Conservation (phyloP, 1,284 basidiomycete species). For the Porodaedalea pini region DNA sequence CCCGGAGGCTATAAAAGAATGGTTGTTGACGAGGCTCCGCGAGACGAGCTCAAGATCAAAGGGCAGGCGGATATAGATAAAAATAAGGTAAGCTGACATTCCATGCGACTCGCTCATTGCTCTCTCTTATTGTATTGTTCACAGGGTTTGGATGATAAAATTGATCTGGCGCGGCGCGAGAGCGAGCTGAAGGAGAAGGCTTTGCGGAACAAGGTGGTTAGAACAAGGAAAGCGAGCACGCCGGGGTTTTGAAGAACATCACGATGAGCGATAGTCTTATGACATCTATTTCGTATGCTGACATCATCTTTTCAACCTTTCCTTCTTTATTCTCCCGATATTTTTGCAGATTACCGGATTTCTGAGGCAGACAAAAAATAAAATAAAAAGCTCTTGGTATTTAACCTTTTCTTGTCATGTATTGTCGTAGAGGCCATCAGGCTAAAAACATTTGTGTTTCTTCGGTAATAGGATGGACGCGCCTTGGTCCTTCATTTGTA, state of each 20-base stretch:
- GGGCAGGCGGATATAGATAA: slow-evolving; percentile 59
- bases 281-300: slow-evolving; percentile 3
- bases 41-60: slow-evolving; percentile 64
- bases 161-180: slow-evolving; percentile 58
- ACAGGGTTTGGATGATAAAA: slow-evolving; percentile 19
- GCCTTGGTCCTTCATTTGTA: background rate
- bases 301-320: background rate
- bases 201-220: slow-evolving; percentile 75
- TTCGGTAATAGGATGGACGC: background rate
- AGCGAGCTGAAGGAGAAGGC: slow-evolving; percentile 75
- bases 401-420: slow-evolving; percentile 5
- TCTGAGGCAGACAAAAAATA: background rate
- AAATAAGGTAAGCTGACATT: slow-evolving; percentile 37
- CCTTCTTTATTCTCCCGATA: background rate
- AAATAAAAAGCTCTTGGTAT: slow-evolving; percentile 1
- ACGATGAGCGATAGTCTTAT: slow-evolving; percentile 4
- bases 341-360: background rate
- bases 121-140: slow-evolving; percentile 21
- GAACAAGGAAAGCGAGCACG: slow-evolving; percentile 52
- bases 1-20: slow-evolving; percentile 30
- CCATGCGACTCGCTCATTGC: background rate
- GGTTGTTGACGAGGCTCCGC: slow-evolving; percentile 42
- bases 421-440: background rate
- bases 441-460: background rate
- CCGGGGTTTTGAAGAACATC: slow-evolving; percentile 4